These are phyloP conservation scores for Scortechinia acanthostroma DNA, from an alignment of 2,329 filamentous ascomycete species.

Conservation along the genomic window DNA sequence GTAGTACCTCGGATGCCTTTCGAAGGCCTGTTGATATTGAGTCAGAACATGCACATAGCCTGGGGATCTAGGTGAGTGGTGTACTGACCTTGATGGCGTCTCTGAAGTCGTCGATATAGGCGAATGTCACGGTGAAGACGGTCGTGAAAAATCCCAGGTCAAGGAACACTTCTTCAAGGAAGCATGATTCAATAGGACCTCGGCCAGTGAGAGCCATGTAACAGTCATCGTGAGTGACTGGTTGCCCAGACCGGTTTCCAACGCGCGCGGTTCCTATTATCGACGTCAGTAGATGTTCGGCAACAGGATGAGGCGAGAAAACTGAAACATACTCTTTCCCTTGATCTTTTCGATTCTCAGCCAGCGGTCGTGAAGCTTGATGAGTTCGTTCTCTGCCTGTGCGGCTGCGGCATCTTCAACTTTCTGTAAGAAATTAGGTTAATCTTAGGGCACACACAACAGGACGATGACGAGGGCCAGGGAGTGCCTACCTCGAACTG, in stretches of 20 bases:
- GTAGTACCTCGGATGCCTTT: not conserved
- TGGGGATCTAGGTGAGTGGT: not conserved
- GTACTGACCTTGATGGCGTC: constrained; percentile 13
- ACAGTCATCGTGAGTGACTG: not conserved
- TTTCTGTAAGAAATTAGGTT: not conserved
- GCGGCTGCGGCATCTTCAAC: not conserved
- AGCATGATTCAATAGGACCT: not conserved
- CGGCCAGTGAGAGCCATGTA: not conserved
- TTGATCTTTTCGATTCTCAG: not conserved
- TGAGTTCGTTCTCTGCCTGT: not conserved
- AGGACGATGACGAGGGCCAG: not conserved
- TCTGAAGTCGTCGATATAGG: constrained; percentile 12
- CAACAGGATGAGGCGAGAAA: too few relatives aligned
- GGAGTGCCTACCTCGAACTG: not conserved
- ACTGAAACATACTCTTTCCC: not conserved
- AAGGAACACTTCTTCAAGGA: not conserved
- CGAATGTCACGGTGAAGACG: constrained; percentile 11
- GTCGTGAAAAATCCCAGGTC: constrained; percentile 2
- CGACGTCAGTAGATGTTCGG: too few relatives aligned
- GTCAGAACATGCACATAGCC: too few relatives aligned
- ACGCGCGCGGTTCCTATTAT: too few relatives aligned
- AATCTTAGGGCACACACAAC: too few relatives aligned
- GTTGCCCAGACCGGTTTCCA: too few relatives aligned
- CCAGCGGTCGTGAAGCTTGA: not conserved
- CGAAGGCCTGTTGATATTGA: not conserved